A percentile compares a stretch with the other conserved stretches of the same genome.
These are phyloP conservation scores for Phialemonium atrogriseum DNA, from an alignment of 2,329 filamentous ascomycete genomes.

Conservation along the genomic window DNA sequence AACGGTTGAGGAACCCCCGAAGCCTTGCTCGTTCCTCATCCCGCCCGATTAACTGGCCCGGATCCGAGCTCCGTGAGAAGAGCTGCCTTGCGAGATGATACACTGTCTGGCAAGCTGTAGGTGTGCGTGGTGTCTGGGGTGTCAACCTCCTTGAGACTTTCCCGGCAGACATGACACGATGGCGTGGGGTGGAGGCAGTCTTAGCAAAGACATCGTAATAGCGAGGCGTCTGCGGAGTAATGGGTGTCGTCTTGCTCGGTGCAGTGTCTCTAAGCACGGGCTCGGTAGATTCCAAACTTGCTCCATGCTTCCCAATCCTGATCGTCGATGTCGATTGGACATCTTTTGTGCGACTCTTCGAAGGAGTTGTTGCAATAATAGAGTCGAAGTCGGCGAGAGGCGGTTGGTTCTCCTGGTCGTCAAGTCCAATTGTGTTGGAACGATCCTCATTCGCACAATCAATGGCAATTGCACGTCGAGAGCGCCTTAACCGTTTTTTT, in stretches of 20 bases:
- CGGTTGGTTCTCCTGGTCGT: conserved; percentile 35
- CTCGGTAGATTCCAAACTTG: no score
- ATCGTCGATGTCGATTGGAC: conserved; percentile 9
- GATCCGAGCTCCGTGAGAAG: conserved; percentile 72
- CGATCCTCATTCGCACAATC: no score
- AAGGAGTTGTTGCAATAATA: conserved; percentile 9
- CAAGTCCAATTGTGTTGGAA: no score
- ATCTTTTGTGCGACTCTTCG: conserved; percentile 8
- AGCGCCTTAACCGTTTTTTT: conserved; percentile 37
- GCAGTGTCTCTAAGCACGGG: no score
- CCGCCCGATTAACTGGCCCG: conserved; percentile 68
- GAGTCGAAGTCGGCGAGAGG: conserved; percentile 20
- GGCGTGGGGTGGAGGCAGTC: conserved; percentile 70
- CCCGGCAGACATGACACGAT: conserved; percentile 70
- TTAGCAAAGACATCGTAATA: conserved; percentile 71
- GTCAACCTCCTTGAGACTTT: conserved; percentile 71
- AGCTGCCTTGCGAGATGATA: conserved; percentile 83
- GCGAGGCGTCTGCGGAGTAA: conserved; percentile 66
- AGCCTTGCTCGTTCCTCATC: conserved; percentile 62
- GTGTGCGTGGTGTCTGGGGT: conserved; percentile 65
- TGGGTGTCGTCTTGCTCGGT: conserved; percentile 33
- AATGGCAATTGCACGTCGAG: conserved; percentile 26
- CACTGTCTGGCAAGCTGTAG: conserved; percentile 61
- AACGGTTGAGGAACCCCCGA: conserved; percentile 57
- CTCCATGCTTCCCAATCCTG: conserved; percentile 8